These are phyloP conservation scores for Sclerotinia minor DNA, from an alignment of 2,329 filamentous ascomycete genomes.

Conservation along the genomic window DNA sequence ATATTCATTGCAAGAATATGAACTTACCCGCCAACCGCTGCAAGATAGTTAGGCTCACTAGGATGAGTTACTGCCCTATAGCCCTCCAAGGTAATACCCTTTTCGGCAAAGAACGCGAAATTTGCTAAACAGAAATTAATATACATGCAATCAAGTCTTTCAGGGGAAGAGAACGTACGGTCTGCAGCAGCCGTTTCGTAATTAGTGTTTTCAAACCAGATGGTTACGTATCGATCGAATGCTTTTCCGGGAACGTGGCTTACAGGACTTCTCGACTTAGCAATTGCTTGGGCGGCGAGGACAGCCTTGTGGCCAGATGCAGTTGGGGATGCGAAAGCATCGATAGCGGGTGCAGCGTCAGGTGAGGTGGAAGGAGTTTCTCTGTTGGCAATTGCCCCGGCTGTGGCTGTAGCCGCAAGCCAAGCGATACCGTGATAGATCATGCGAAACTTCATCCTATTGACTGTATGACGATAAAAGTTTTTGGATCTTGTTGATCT, in stretches of 20 bases:
- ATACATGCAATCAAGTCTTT: slow-evolving; percentile 31
- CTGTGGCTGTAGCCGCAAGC: too few relatives aligned
- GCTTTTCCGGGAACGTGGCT: slow-evolving; percentile 67
- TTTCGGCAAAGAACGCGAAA: slow-evolving; percentile 56
- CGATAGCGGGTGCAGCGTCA: slow-evolving; percentile 33
- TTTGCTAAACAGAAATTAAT: slow-evolving; percentile 48
- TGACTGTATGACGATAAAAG: slow-evolving; percentile 8
- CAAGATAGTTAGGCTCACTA: slow-evolving; percentile 74
- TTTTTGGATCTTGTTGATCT: slow-evolving; percentile 36
- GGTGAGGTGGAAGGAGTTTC: neutral
- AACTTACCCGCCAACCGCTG: slow-evolving; percentile 57
- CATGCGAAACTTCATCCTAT: too few relatives aligned
- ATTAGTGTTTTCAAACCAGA: slow-evolving; percentile 78
- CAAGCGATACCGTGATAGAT: too few relatives aligned
- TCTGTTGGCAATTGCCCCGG: neutral
- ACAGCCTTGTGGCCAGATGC: slow-evolving; percentile 54
- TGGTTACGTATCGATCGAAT: slow-evolving; percentile 70
- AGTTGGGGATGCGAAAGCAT: slow-evolving; percentile 43
- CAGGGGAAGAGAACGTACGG: slow-evolving; percentile 47
- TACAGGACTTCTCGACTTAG: slow-evolving; percentile 59
- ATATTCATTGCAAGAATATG: neutral
- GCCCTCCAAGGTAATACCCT: slow-evolving; percentile 62
- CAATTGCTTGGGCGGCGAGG: slow-evolving; percentile 58
- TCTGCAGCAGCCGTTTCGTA: slow-evolving; percentile 65
- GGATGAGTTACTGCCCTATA: slow-evolving; percentile 68